These are phyloP conservation scores for Diaporthe citri DNA, from an alignment of 2,329 filamentous ascomycete genomes.

Conservation along the genomic window DNA sequence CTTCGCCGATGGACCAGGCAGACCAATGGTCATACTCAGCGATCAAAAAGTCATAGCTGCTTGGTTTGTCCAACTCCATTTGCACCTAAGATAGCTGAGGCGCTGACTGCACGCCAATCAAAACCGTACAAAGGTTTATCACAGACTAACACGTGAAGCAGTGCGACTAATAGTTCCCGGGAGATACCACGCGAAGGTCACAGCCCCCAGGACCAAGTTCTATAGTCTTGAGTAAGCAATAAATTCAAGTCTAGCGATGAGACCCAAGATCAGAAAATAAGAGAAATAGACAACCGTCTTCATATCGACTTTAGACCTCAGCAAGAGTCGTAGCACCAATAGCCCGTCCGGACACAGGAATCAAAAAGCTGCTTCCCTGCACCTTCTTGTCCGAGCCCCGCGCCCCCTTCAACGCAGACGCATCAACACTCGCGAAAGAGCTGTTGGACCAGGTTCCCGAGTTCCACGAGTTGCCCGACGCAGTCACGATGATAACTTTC, in stretches of 20 bases:
- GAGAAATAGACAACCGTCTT: background rate
- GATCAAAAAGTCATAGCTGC: too few relatives aligned
- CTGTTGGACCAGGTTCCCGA: conserved; percentile 16
- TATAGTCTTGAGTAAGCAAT: background rate
- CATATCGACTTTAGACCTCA: background rate
- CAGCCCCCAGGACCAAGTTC: too few relatives aligned
- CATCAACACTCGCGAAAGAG: conserved; percentile 1
- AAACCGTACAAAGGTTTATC: too few relatives aligned
- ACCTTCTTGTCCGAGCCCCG: conserved; percentile 13
- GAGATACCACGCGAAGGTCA: too few relatives aligned
- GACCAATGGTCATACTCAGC: too few relatives aligned
- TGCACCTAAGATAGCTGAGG: too few relatives aligned
- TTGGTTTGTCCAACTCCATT: too few relatives aligned
- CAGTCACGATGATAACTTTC: conserved; percentile 2
- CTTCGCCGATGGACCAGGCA: too few relatives aligned
- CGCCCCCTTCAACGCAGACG: background rate
- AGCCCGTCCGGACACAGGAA: conserved; percentile 1
- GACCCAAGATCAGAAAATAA: background rate
- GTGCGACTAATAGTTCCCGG: too few relatives aligned
- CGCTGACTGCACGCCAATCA: too few relatives aligned
- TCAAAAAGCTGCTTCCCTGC: conserved; percentile 4
- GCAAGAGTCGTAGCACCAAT: conserved; percentile 18
- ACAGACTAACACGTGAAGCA: too few relatives aligned
- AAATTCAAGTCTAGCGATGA: background rate
- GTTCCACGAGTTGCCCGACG: conserved; percentile 10